A percentile compares a stretch with the other conserved stretches of the same genome.
These are phyloP conservation scores for Huntiella abstrusa DNA, from an alignment of 2,329 filamentous ascomycete genomes.

Conservation along the genomic window DNA sequence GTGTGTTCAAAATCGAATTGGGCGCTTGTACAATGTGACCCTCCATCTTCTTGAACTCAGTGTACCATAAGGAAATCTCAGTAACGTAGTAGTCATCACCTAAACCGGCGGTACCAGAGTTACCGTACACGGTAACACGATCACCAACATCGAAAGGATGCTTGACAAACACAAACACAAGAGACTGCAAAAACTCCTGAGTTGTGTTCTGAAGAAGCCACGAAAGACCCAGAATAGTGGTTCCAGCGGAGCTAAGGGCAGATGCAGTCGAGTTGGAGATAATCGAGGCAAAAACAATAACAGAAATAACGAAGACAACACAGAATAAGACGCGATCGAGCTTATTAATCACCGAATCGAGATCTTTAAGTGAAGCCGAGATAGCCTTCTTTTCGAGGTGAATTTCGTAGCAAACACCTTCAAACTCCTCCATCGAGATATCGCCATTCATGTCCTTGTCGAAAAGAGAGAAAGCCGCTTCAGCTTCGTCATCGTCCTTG, in stretches of 20 bases:
- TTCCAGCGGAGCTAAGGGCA: constrained; percentile 76
- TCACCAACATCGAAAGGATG: constrained; percentile 95
- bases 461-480: constrained; percentile 78
- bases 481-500: constrained; percentile 64
- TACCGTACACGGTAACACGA: constrained; percentile 78
- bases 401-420: constrained; percentile 84
- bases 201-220: constrained; percentile 89
- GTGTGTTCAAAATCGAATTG: constrained; percentile 77
- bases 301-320: constrained; percentile 59
- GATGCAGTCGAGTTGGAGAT: constrained; percentile 81
- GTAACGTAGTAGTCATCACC: constrained; percentile 96
- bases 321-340: constrained; percentile 79
- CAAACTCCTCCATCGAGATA: constrained; percentile 86
- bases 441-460: constrained; percentile 95
- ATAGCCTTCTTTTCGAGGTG: constrained; percentile 90
- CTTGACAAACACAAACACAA: constrained; percentile 92
- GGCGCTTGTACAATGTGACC: constrained; percentile 90
- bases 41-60: constrained; percentile 97
- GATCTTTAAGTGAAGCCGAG: constrained; percentile 79
- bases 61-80: constrained; percentile 80
- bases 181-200: constrained; percentile 83
- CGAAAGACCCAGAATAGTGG: constrained; percentile 68
- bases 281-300: constrained; percentile 76
- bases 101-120: constrained; percentile 55
- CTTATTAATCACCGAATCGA: constrained; percentile 83